Evolutionary conservation across 2,329 filamentous ascomycete genomes (phyloP).

Genomic region (Arthroderma sp.): DNA sequence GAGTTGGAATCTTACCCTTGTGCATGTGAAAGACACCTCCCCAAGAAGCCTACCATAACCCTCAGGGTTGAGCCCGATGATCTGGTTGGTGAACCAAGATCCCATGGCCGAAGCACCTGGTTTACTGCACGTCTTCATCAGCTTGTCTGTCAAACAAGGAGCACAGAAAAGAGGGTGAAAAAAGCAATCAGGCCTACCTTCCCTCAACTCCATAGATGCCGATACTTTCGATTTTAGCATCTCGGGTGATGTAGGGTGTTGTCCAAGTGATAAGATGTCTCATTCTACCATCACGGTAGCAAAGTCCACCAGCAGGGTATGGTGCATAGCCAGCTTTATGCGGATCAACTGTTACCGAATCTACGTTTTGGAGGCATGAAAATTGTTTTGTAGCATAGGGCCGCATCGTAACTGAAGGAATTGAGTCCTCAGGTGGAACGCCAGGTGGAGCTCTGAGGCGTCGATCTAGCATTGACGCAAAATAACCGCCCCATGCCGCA

Average conservation of each 20-base stretch:
- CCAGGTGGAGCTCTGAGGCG: conserved; percentile 90
- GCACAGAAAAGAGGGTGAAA: too few relatives aligned
- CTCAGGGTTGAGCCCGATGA: conserved; percentile 28
- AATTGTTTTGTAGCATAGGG: too few relatives aligned
- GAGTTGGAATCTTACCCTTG: conserved; percentile 18
- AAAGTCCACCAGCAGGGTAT: conserved; percentile 34
- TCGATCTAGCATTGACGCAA: conserved; percentile 37
- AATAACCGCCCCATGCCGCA: conserved; percentile 41
- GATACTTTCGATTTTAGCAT: conserved; percentile 31
- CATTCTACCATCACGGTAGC: conserved; percentile 34
- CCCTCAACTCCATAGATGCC: conserved; percentile 36
- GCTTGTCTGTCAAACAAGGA: too few relatives aligned
- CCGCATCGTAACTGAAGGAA: conserved; percentile 16
- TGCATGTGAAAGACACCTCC: conserved; percentile 34
- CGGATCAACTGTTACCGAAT: conserved; percentile 37
- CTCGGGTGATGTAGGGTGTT: conserved; percentile 19
- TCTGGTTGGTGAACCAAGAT: conserved; percentile 33
- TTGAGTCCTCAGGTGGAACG: conserved; percentile 15
- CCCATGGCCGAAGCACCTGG: conserved; percentile 35
- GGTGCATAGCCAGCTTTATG: conserved; percentile 37
- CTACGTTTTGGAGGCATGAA: conserved; percentile 16
- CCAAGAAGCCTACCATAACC: conserved; percentile 33
- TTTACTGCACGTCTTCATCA: background rate
- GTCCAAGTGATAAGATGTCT: conserved; percentile 34
- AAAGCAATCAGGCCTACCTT: conserved; percentile 16